These are phyloP conservation scores for Diaporthe humulicola DNA, from an alignment of 2,329 filamentous ascomycete genomes.

Conservation along the genomic window DNA sequence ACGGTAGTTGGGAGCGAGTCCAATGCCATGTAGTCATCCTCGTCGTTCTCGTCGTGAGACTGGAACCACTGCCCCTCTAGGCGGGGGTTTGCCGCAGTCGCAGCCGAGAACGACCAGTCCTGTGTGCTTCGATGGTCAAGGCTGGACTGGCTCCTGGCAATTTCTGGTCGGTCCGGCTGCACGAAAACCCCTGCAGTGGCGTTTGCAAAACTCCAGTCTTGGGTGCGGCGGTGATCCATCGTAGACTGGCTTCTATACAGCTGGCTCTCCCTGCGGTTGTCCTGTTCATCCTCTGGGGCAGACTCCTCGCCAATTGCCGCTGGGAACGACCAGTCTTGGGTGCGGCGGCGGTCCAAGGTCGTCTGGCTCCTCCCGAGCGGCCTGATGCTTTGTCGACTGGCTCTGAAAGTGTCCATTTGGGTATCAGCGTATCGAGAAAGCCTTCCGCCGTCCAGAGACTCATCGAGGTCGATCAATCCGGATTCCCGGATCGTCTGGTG, in stretches of 20 bases:
- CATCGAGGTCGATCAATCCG: constrained; percentile 71
- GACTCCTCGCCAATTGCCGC: constrained; percentile 6
- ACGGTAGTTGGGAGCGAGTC: constrained; percentile 35
- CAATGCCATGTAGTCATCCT: constrained; percentile 45
- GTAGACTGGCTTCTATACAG: constrained; percentile 39
- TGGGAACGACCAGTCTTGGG: constrained; percentile 40
- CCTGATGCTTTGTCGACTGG: constrained; percentile 63
- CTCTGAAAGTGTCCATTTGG: constrained; percentile 68
- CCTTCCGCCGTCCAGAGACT: constrained; percentile 67
- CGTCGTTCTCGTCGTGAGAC: constrained; percentile 56
- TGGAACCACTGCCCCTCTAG: constrained; percentile 44
- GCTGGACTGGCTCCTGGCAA: constrained; percentile 45
- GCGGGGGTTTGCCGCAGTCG: constrained; percentile 63
- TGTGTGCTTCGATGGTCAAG: constrained; percentile 68
- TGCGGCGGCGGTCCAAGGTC: constrained; percentile 54
- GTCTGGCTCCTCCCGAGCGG: constrained; percentile 57
- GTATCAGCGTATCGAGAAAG: constrained; percentile 69
- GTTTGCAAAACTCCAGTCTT: constrained; percentile 40
- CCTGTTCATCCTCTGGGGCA: constrained; percentile 27
- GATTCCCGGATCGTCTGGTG: constrained; percentile 39
- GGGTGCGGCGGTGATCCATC: constrained; percentile 39
- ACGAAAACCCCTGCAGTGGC: constrained; percentile 15
- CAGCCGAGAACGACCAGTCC: constrained; percentile 67
- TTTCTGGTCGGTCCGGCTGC: constrained; percentile 16
- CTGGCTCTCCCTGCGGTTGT: constrained; percentile 36